Percentiles rank a stretch among this genome's conserved stretches.
Conservation (phyloP, 2,329 filamentous ascomycete genomes). For the Alternaria infectoria region DNA sequence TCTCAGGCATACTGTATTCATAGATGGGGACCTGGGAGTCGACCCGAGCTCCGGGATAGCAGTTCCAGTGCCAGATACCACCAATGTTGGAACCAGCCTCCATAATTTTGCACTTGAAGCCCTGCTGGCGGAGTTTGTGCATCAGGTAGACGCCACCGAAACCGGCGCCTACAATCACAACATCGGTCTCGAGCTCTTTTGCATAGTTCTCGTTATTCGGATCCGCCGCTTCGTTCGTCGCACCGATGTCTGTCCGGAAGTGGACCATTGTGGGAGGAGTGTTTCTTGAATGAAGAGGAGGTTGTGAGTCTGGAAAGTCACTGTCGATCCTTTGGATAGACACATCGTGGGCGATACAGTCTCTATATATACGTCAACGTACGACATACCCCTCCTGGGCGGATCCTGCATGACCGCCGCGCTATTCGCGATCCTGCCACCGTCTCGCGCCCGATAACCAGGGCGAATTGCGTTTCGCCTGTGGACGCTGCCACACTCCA, state of each 20-base stretch:
- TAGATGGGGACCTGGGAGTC: constrained; percentile 57
- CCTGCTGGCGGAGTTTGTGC: constrained; percentile 50
- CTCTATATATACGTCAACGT: constrained; percentile 26
- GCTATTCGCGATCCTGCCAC: constrained; percentile 1
- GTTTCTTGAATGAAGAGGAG: background rate
- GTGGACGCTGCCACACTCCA: background rate
- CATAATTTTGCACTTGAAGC: constrained; percentile 50
- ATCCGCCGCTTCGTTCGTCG: constrained; percentile 24
- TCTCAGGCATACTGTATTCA: constrained; percentile 55
- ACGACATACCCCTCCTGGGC: constrained; percentile 18
- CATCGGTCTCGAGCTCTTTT: constrained; percentile 46
- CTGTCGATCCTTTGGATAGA: background rate
- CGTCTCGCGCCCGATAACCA: constrained; percentile 2
- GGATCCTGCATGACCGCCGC: constrained; percentile 17
- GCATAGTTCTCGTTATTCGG: constrained; percentile 40
- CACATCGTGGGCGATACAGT: background rate
- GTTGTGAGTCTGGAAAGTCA: background rate
- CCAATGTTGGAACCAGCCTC: constrained; percentile 51
- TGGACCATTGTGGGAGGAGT: constrained; percentile 31
- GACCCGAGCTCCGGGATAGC: constrained; percentile 55
- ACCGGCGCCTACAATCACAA: constrained; percentile 50
- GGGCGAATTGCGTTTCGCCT: background rate
- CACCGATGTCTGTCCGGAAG: constrained; percentile 42
- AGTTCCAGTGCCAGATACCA: constrained; percentile 55
- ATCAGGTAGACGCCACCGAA: constrained; percentile 53